Base-by-base conservation (phyloP, 768 basidiomycete species). In the Trichaptum fuscoviolaceum region DNA sequence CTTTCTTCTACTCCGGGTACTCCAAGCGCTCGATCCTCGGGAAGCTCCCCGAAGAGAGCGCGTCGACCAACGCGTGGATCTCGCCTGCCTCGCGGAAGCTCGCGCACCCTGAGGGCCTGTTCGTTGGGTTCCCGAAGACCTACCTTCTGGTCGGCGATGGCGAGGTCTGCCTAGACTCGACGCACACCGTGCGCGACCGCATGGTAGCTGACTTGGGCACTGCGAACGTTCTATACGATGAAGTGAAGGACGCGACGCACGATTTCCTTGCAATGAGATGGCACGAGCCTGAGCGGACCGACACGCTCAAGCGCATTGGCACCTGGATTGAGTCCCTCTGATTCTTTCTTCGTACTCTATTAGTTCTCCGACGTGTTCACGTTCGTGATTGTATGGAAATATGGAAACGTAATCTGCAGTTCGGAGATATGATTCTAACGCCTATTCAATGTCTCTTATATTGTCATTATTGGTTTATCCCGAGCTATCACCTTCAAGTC, bases 211-310 rank as follows among this genome's bases (percentile, higher is more conserved):
- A 66, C 24, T 15, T 63, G 9, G 63, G 63, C 26, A 30, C 62
- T 3, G 63, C 25, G 27, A 63, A 52, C n/a, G 65, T 66, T 15
- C 26, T 26, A 0, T 64, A 26, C 10, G 42, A 15, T 63, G 26
- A 63, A 34, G 42, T 57, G 12, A 63, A 59, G 9, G 71, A 70
- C 58, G 68, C 68, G 1, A 62, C 65, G 9, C 71, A 70, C 59
- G 71, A 67, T 64, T 69, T 67, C 35, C 27, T 69, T 26, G 58
- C 64, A 15, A 66, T 70, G 42, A 36, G 25, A 10, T 71, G 68
- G 70, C 66, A 67, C 25, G 70, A 70, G 42, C 71, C 69, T 2
- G 70, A 70, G 62, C 62, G 70, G 9, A 66, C 68, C 25, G 66
- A 70, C 12, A 58, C 58, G 20, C 42, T 70, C 20, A 42, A 34